phyloP scores from a whole-genome alignment of 129 eudicot species.

The Lactuca saligna region DNA sequence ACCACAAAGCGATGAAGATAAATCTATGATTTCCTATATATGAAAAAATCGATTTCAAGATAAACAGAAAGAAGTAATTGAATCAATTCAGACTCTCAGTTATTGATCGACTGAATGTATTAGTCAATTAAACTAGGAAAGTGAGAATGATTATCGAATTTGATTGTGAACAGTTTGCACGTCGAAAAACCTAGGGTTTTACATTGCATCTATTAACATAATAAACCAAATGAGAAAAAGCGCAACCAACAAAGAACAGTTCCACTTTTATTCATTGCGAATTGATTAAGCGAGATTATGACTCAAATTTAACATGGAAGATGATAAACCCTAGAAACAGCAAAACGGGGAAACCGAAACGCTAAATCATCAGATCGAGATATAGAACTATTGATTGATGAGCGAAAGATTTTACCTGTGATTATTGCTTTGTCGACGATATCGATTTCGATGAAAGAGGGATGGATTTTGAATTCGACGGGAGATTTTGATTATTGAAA shows the following conservation, averaged over 20 bases:
- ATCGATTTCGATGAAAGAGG: neutral
- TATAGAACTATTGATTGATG: neutral
- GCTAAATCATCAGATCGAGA: neutral
- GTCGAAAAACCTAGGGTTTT: neutral
- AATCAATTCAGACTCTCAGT: too few species aligned
- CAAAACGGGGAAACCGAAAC: neutral
- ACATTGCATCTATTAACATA: neutral
- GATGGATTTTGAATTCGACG: neutral
- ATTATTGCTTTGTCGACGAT: conserved; percentile 2
- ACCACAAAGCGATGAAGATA: too few species aligned
- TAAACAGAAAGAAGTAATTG: too few species aligned
- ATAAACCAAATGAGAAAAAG: neutral
- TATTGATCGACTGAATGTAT: too few species aligned
- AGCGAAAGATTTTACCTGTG: conserved; percentile 3
- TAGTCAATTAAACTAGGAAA: too few species aligned
- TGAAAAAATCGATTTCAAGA: too few species aligned
- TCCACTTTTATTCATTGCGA: neutral
- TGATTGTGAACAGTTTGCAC: neutral
- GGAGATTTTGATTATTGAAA: neutral
- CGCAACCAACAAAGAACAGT: neutral
- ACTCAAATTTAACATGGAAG: neutral
- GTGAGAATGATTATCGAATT: too few species aligned
- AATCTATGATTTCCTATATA: too few species aligned
- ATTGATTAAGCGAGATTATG: neutral
- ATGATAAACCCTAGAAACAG: conserved; percentile 16